phyloP scores from a whole-genome alignment of 192 early-diverging fungal species.

The Oehlia diaphana region DNA sequence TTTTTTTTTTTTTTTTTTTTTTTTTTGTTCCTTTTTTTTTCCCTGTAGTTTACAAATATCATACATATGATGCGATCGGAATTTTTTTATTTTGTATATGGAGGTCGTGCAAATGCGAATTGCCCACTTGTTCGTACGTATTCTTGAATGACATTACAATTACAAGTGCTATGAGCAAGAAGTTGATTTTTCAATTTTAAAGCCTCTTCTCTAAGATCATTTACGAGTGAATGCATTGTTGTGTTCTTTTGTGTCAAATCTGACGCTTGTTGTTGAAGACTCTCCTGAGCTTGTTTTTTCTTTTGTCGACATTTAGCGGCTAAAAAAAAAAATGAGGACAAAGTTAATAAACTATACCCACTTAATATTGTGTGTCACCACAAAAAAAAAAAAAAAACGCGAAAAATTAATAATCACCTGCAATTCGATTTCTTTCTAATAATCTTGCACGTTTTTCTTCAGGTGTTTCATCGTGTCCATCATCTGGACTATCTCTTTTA shows the following conservation, averaged over 20 bases:
- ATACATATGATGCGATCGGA: no score
- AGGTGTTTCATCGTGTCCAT: neutral
- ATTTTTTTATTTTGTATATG: no score
- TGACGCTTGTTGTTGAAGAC: slow-evolving; percentile 39
- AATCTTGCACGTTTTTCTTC: slow-evolving; percentile 44
- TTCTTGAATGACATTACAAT: slow-evolving; percentile 3
- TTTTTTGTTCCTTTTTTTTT: no score
- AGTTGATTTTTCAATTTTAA: slow-evolving; percentile 22
- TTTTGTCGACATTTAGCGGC: slow-evolving; percentile 59
- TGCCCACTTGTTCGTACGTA: neutral
- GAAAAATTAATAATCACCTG: slow-evolving; percentile 31
- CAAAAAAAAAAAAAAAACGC: no score
- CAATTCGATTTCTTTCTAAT: slow-evolving; percentile 49
- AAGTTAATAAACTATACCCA: neutral
- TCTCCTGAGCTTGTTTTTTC: slow-evolving; percentile 54
- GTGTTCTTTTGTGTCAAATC: slow-evolving; percentile 37
- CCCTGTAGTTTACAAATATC: no score
- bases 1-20: no score
- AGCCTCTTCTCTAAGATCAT: slow-evolving; percentile 45
- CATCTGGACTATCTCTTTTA: neutral
- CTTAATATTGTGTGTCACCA: no score
- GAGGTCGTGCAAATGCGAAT: no score
- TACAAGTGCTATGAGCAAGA: slow-evolving; percentile 21
- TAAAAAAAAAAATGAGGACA: slow-evolving; percentile 15
- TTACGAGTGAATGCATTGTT: slow-evolving; percentile 32